phyloP scores from a whole-genome alignment of 768 basidiomycete species.

The Rhizopogon vinicolor region DNA sequence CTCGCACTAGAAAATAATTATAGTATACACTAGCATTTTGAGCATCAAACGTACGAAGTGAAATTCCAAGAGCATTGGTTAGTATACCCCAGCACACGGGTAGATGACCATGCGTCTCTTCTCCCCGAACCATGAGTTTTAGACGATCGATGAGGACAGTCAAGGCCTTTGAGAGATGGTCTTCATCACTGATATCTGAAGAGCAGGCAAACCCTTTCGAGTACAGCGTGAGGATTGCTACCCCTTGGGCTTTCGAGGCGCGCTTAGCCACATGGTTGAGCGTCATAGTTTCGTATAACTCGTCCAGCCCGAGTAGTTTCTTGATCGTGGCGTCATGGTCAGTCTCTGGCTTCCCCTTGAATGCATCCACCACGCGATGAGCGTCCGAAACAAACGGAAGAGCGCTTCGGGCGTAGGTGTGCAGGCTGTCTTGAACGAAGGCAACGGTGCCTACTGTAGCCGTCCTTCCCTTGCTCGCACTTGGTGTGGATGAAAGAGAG shows the following conservation, averaged over 20 bases:
- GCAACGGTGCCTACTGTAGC: slow-evolving; percentile 34
- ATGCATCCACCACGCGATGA: slow-evolving; percentile 36
- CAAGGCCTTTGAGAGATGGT: slow-evolving; percentile 14
- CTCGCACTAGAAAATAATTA: slow-evolving; percentile 50
- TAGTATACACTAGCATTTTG: slow-evolving; percentile 3
- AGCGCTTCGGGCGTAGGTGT: slow-evolving; percentile 73
- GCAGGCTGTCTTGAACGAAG: slow-evolving; percentile 69
- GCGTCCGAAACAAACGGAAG: slow-evolving; percentile 78
- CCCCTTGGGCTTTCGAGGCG: slow-evolving; percentile 88
- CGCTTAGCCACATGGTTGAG: slow-evolving; percentile 87
- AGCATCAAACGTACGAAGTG: slow-evolving; percentile 47
- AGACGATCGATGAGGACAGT: slow-evolving; percentile 54
- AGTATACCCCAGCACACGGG: slow-evolving; percentile 90
- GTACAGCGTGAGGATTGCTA: slow-evolving; percentile 87
- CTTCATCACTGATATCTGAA: slow-evolving; percentile 18
- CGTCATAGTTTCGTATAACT: slow-evolving; percentile 78
- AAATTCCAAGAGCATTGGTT: slow-evolving; percentile 69
- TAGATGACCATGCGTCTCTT: slow-evolving; percentile 73
- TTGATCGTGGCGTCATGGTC: slow-evolving; percentile 9
- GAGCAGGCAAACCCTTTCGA: slow-evolving; percentile 74
- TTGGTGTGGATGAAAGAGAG: slow-evolving; percentile 22
- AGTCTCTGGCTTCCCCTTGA: slow-evolving; percentile 1
- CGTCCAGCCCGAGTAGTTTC: slow-evolving; percentile 54
- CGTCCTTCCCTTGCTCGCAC: slow-evolving; percentile 7
- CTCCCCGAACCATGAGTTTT: slow-evolving; percentile 63